Evolutionary conservation across 2,329 filamentous ascomycete species (phyloP).

Genomic region (Colletotrichum sp.): DNA sequence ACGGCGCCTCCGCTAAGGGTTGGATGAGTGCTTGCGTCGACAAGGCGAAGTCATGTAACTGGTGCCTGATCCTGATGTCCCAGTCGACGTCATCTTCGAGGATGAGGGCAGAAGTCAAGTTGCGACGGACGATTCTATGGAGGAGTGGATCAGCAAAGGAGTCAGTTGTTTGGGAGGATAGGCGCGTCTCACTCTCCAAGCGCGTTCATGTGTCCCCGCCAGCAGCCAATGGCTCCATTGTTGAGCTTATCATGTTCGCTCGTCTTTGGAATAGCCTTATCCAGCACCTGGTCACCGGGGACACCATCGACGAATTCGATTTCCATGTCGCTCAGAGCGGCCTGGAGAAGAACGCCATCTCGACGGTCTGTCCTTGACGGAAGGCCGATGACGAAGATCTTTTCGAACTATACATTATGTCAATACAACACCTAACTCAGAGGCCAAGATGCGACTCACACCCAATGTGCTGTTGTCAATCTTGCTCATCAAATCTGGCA

Average conservation of each 20-base stretch:
- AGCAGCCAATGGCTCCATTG: slow-evolving; percentile 35
- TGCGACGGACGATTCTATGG: slow-evolving; percentile 47
- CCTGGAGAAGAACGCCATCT: slow-evolving; percentile 53
- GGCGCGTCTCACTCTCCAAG: slow-evolving; percentile 32
- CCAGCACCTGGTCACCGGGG: slow-evolving; percentile 38
- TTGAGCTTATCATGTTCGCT: slow-evolving; percentile 34
- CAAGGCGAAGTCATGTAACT: slow-evolving; percentile 47
- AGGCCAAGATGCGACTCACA: neutral
- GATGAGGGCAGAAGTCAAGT: slow-evolving; percentile 53
- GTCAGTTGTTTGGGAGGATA: neutral
- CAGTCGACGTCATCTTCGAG: slow-evolving; percentile 64
- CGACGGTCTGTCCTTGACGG: slow-evolving; percentile 55
- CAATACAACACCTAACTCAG: accelerated
- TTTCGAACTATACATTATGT: slow-evolving; percentile 47
- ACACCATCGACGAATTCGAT: slow-evolving; percentile 54
- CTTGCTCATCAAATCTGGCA: neutral
- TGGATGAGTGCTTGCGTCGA: slow-evolving; percentile 40
- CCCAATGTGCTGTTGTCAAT: slow-evolving; percentile 13
- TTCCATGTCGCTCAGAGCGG: slow-evolving; percentile 47
- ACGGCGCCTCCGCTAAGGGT: slow-evolving; percentile 23
- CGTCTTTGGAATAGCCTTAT: slow-evolving; percentile 39
- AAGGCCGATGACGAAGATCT: slow-evolving; percentile 58
- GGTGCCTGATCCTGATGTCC: slow-evolving; percentile 55
- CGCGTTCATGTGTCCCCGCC: slow-evolving; percentile 45
- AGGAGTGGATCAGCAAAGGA: neutral